Conservation (phyloP, 2,329 filamentous ascomycete species). For the Calonectria pseudoturangicola region DNA sequence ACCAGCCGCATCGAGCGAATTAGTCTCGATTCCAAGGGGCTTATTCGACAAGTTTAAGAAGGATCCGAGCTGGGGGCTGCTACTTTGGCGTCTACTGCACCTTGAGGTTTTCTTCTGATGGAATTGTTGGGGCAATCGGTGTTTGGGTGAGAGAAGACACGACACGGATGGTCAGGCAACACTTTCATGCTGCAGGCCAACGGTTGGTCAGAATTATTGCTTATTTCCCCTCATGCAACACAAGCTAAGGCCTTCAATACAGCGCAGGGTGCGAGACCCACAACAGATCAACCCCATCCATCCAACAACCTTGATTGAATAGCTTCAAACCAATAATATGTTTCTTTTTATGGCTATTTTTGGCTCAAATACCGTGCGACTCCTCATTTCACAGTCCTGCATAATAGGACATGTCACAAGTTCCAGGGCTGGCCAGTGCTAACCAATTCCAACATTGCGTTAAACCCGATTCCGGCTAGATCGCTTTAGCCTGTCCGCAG, state of each 20-base stretch:
- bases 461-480: background rate
- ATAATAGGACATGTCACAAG: conserved; percentile 10
- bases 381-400: background rate
- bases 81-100: too few relatives aligned
- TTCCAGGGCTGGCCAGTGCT: background rate
- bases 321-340: background rate
- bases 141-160: background rate
- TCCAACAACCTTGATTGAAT: background rate
- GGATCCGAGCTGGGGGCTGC: too few relatives aligned
- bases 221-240: background rate
- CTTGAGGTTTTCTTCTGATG: too few relatives aligned
- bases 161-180: background rate
- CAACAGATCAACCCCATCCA: background rate
- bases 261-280: background rate
- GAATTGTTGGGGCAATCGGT: background rate
- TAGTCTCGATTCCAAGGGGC: too few relatives aligned
- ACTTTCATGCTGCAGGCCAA: background rate
- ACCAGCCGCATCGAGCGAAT: too few relatives aligned
- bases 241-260: background rate
- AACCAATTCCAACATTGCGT: conserved; percentile 1
- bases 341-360: conserved; percentile 7
- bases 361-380: background rate
- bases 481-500: background rate
- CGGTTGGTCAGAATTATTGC: background rate
- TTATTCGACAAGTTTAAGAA: too few relatives aligned